Percentiles rank a stretch among this genome's conserved stretches.
phyloP scores from a whole-genome alignment of 2,329 filamentous ascomycete genomes.

The Penicillium sp. region DNA sequence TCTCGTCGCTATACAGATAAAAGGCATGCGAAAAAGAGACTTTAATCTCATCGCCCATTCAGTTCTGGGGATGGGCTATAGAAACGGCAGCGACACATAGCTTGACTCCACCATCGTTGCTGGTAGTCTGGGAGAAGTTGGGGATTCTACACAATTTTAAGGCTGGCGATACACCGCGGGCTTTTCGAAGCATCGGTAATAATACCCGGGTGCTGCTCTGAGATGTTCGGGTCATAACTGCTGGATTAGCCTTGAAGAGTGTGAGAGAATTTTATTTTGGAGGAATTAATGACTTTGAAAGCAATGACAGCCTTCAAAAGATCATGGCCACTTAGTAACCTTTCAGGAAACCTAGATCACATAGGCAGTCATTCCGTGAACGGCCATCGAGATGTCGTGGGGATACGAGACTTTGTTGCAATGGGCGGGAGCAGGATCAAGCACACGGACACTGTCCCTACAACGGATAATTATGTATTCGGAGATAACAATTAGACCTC shows the following conservation, averaged over 20 bases:
- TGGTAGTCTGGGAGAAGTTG: background rate
- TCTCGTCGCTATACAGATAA: too few species aligned
- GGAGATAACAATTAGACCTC: too few species aligned
- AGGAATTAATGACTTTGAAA: background rate
- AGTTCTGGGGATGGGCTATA: background rate
- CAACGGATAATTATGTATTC: too few species aligned
- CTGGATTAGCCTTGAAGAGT: background rate
- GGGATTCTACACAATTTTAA: too few species aligned
- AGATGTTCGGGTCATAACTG: background rate
- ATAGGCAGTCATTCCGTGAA: too few species aligned
- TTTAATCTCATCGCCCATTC: background rate
- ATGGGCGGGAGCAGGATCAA: too few species aligned
- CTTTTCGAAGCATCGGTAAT: background rate
- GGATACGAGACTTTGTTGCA: too few species aligned
- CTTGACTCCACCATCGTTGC: background rate
- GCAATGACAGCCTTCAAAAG: too few species aligned
- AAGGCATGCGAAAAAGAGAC: background rate
- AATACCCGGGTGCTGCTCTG: background rate
- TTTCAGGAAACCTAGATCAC: too few species aligned
- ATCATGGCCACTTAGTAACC: too few species aligned
- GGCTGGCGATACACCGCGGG: background rate
- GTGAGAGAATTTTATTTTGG: background rate
- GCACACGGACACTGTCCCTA: too few species aligned
- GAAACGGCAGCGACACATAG: background rate
- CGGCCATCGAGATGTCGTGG: too few species aligned